Base-by-base conservation (phyloP, 345 rosid genomes). In the Capsella bursapastoris region DNA sequence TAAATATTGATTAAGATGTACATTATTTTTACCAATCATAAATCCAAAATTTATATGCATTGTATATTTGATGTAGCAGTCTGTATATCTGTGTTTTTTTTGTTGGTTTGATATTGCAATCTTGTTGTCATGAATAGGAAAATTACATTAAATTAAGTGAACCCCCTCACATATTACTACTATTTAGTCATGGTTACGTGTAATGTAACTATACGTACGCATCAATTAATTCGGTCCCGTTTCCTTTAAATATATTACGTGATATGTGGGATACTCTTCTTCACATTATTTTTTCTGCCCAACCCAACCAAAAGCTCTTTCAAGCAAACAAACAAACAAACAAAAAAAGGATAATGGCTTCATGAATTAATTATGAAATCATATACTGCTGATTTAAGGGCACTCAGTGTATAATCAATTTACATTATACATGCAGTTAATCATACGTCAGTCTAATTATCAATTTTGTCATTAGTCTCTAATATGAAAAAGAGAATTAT, bases 251-350 rank as follows among this genome's bases (percentile, higher is more conserved):
- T 72, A 63, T 63, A 6, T 72, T 52, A 53, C 63, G 63, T 72
- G 45, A 72, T 43, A 63, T 53, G 43, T 63, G n/a, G 76, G 76
- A 63, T 63, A 63, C 66, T 43, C 55, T 31, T 37, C 5, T 32
- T 35, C n/a, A n/a, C 14, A 7, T 60, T 60, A 43, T 35, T 3
- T 8, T 22, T 18, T 28, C 13, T 40, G n/a, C 16, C 53, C 51
- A 22, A 71, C 51, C 68, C 25, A 22, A 22, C 25, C 25, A 22
- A 34, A 49, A 48, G 32, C 35, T 71, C 58, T 45, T 7, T 15
- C 64, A 14, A 69, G 56, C 25, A 8, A 28, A 37, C 35, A 15
- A 4, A 18, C 18, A 16, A 16, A 16, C 22, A 43, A 38, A 3
- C 5, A 34, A 58, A 10, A 1, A 7, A 68, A 7, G 7, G 22